Conservation (phyloP, 768 basidiomycete species). For the Suillus tomentosus region DNA sequence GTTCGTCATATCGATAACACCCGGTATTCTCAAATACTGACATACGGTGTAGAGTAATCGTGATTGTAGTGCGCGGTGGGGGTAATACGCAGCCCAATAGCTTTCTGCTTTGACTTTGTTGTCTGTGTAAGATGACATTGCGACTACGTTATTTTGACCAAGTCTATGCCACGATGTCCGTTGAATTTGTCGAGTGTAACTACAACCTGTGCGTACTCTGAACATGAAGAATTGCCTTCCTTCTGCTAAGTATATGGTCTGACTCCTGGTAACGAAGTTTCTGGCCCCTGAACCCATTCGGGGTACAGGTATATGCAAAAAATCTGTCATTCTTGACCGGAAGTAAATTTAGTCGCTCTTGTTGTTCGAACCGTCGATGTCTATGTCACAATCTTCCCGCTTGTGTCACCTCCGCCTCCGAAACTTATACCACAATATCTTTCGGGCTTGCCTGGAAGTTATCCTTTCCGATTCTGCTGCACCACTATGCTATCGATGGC, state of each 20-base stretch:
- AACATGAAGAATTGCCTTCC: not conserved
- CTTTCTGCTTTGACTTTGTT: not conserved
- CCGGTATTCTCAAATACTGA: not conserved
- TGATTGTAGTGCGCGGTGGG: not conserved
- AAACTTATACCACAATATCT: too few relatives aligned
- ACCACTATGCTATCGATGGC: too few relatives aligned
- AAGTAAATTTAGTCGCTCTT: too few relatives aligned
- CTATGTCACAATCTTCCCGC: too few relatives aligned
- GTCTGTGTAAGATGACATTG: slow-evolving; percentile 7
- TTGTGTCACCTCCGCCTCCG: too few relatives aligned
- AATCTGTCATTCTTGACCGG: too few relatives aligned
- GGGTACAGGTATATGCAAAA: too few relatives aligned
- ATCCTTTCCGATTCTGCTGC: too few relatives aligned
- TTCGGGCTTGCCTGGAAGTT: too few relatives aligned
- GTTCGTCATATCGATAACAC: not conserved
- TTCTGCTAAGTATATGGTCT: not conserved
- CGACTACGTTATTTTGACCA: slow-evolving; percentile 45
- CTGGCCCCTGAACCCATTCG: too few relatives aligned
- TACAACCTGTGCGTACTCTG: not conserved
- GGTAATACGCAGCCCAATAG: not conserved
- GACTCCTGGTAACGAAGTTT: too few relatives aligned
- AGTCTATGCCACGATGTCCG: slow-evolving; percentile 15
- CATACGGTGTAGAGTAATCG: not conserved
- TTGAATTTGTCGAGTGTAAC: not conserved
- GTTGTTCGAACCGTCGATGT: too few relatives aligned